Percentiles rank a stretch among this genome's conserved stretches.
phyloP scores from a whole-genome alignment of 2,329 filamentous ascomycete species.

The Pestalotiopsis fici region DNA sequence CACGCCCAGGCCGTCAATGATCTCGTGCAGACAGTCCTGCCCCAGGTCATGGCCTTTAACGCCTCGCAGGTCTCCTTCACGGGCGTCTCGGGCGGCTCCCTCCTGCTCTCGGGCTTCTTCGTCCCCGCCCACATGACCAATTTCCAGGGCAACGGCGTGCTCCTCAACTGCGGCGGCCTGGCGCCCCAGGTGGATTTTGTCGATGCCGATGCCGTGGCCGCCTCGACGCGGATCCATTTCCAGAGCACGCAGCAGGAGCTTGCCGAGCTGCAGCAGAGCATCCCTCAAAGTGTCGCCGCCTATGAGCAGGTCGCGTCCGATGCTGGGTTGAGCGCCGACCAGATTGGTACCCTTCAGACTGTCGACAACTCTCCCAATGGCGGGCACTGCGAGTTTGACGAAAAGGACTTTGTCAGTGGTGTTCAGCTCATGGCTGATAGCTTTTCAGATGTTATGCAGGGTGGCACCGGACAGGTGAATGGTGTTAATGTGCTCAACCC shows the following conservation, averaged over 20 bases:
- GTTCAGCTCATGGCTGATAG: conserved; percentile 57
- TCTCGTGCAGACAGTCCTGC: conserved; percentile 49
- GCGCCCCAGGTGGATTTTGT: conserved; percentile 51
- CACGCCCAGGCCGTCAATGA: conserved; percentile 58
- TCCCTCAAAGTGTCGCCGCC: conserved; percentile 50
- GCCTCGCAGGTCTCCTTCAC: conserved; percentile 55
- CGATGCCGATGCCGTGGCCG: conserved; percentile 37
- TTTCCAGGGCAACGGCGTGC: conserved; percentile 49
- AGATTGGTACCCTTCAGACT: conserved; percentile 55
- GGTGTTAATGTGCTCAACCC: conserved; percentile 51
- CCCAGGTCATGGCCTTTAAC: conserved; percentile 56
- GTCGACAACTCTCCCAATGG: conserved; percentile 57
- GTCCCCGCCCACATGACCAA: conserved; percentile 56
- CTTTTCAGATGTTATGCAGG: conserved; percentile 54
- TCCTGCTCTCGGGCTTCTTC: conserved; percentile 58
- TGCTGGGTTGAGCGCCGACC: conserved; percentile 41
- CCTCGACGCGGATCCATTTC: conserved; percentile 54
- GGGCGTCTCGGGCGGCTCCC: conserved; percentile 55
- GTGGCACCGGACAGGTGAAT: conserved; percentile 48
- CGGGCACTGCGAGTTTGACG: conserved; percentile 62
- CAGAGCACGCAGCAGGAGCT: conserved; percentile 57
- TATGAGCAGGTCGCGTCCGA: conserved; percentile 49
- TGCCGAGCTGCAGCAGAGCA: conserved; percentile 45
- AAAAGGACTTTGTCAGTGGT: conserved; percentile 52
- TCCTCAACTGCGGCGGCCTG: conserved; percentile 58